Base-by-base conservation (phyloP, 2,329 filamentous ascomycete genomes). In the Dactylella cylindrospora region DNA sequence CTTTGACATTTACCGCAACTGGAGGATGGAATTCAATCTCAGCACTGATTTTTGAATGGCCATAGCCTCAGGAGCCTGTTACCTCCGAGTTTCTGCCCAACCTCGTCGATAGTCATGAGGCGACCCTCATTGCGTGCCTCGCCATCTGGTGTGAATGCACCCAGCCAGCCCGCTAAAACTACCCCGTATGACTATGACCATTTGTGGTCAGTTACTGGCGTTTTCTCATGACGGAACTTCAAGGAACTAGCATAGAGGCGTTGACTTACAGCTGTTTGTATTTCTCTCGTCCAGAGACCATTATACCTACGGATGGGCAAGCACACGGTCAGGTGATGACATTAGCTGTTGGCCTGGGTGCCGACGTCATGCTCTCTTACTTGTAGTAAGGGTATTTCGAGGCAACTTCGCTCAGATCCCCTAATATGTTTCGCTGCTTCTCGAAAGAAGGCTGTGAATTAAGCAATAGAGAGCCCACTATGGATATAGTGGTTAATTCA, bases 321-420 rank as follows among this genome's bases (percentile, higher is more conserved):
- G 38, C 54, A n/a, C 68, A 61, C 31, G 10, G 32, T 20, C 19
- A 33, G 19, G n/a, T 31, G 12, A 20, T 39, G 17, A 5, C 28
- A 23, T 3, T 23, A 22, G 28, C 15, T 19, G 15, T 22, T n/a
- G 15, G 12, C 23, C 6, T 20, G 15, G 38, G 22, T 13, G 23
- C 12, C 22, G 33, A 5, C 49, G 74, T 39, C 71, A 17, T 12
- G 33, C 7, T 1, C 6, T 43, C 55, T n/a, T 26, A 96, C 80
- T 95, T 96, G 83, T 97, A 98, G 78, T 97, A 98, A 0, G 93
- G 91, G 70, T 94, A 85, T 72, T 87, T 80, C 20, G 89, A 90
- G 1, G 90, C 89, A 50, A 88, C 80, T 50, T 79, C 75, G 64
- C 82, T 80, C 36, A 98, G 81, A 67, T 84, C 82, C 54, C 77